phyloP scores from a whole-genome alignment of 2,329 filamentous ascomycete species.

The Fonsecaea monophora region DNA sequence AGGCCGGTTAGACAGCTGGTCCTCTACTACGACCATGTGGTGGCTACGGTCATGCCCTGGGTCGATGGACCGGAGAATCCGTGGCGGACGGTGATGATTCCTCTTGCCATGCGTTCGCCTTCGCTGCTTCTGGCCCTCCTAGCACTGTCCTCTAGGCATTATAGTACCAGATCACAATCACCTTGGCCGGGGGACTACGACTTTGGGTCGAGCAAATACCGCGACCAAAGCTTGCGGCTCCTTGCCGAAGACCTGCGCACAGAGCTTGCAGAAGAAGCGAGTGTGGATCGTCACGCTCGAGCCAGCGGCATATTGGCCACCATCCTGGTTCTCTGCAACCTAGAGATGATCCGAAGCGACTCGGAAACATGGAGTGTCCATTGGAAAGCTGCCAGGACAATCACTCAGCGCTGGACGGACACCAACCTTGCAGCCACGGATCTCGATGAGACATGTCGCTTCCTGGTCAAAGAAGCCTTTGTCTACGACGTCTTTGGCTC shows the following conservation, averaged over 20 bases:
- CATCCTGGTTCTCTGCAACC: slow-evolving; percentile 41
- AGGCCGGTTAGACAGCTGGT: slow-evolving; percentile 36
- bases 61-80: slow-evolving; percentile 41
- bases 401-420: slow-evolving; percentile 36
- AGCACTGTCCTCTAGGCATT: slow-evolving; percentile 41
- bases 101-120: slow-evolving; percentile 38
- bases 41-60: slow-evolving; percentile 41
- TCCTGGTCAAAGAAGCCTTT: slow-evolving; percentile 43
- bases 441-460: slow-evolving; percentile 31
- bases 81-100: slow-evolving; percentile 42
- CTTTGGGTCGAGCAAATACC: slow-evolving; percentile 21
- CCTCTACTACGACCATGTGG: slow-evolving; percentile 39
- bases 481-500: slow-evolving; percentile 42
- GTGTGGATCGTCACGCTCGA: slow-evolving; percentile 12
- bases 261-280: slow-evolving; percentile 22
- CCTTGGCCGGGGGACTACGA: slow-evolving; percentile 13
- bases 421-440: slow-evolving; percentile 9
- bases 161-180: slow-evolving; percentile 16
- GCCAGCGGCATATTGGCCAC: slow-evolving; percentile 39
- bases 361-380: slow-evolving; percentile 40
- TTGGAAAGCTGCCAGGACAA: slow-evolving; percentile 40
- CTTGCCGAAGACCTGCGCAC: slow-evolving; percentile 26
- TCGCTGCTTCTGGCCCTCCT: slow-evolving; percentile 41
- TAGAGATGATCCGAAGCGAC: slow-evolving; percentile 40
- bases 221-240: slow-evolving; percentile 26